A percentile compares a stretch with the other conserved stretches of the same genome.
These are phyloP conservation scores for Conticribra weissflogii DNA, from an alignment of 108 stramenopile genomes.

Conservation along the genomic window DNA sequence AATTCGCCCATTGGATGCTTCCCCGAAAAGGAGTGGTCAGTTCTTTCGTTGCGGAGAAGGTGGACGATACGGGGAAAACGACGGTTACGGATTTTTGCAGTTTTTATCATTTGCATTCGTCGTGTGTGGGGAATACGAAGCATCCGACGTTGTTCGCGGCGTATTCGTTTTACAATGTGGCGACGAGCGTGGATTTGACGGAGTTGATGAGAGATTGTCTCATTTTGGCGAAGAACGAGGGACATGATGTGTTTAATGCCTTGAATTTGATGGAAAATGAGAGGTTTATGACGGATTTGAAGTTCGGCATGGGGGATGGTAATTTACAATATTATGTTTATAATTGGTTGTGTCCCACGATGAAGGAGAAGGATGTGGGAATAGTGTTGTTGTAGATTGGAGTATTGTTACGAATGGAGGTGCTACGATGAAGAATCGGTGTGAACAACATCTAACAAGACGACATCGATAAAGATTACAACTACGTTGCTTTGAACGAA, in stretches of 20 bases:
- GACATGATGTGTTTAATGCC: constrained; percentile 98
- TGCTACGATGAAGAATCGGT: neutral
- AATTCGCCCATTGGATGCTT: constrained; percentile 95
- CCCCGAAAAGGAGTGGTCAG: constrained; percentile 92
- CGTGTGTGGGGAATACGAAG: constrained; percentile 79
- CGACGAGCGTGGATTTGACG: constrained; percentile 76
- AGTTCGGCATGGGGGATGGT: constrained; percentile 99
- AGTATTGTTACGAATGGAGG: neutral
- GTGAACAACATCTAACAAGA: too few relatives aligned
- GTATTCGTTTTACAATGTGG: constrained; percentile 98
- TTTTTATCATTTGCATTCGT: constrained; percentile 95
- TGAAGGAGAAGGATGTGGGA: constrained; percentile 89
- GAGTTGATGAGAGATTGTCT: constrained; percentile 96
- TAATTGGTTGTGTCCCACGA: constrained; percentile 94
- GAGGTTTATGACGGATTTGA: constrained; percentile 85
- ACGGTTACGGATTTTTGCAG: constrained; percentile 90
- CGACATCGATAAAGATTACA: too few relatives aligned
- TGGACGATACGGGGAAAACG: constrained; percentile 44
- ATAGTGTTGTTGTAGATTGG: constrained; percentile 92
- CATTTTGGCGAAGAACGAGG: constrained; percentile 85
- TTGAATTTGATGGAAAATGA: constrained; percentile 98
- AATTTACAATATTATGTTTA: constrained; percentile 99
- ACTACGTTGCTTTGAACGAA: too few relatives aligned
- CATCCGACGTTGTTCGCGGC: constrained; percentile 92
- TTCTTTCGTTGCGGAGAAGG: constrained; percentile 83